Conservation (phyloP, 495 filamentous ascomycete genomes). For the Coniosporium apollinis region DNA sequence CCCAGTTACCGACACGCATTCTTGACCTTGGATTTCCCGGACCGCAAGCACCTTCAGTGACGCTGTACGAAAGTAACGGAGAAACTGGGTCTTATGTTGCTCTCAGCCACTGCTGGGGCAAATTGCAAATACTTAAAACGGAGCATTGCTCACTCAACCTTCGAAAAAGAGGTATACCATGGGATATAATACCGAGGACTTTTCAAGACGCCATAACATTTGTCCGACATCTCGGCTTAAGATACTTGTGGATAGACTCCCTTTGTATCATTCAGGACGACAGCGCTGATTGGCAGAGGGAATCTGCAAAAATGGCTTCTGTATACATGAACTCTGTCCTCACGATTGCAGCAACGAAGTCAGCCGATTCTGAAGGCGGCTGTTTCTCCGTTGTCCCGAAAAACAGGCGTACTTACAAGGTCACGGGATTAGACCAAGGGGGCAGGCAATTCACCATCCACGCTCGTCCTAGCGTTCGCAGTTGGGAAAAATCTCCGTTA, state of each 20-base stretch:
- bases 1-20: too few relatives aligned
- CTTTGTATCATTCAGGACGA: conserved; percentile 30
- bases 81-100: neutral
- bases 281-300: conserved; percentile 23
- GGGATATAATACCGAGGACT: conserved; percentile 6
- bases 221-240: conserved; percentile 16
- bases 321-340: conserved; percentile 26
- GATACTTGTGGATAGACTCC: conserved; percentile 31
- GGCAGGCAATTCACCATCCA: too few relatives aligned
- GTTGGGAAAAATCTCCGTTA: too few relatives aligned
- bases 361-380: too few relatives aligned
- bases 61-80: too few relatives aligned
- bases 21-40: too few relatives aligned
- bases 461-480: too few relatives aligned
- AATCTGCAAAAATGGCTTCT: conserved; percentile 23
- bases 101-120: neutral
- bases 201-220: conserved; percentile 21
- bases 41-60: too few relatives aligned
- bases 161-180: neutral
- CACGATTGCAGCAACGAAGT: conserved; percentile 22
- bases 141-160: neutral
- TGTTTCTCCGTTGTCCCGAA: too few relatives aligned
- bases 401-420: too few relatives aligned
- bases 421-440: too few relatives aligned
- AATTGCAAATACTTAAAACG: too few relatives aligned